Conservation (phyloP, 441 rosid genomes). For the Breynia disticha region DNA sequence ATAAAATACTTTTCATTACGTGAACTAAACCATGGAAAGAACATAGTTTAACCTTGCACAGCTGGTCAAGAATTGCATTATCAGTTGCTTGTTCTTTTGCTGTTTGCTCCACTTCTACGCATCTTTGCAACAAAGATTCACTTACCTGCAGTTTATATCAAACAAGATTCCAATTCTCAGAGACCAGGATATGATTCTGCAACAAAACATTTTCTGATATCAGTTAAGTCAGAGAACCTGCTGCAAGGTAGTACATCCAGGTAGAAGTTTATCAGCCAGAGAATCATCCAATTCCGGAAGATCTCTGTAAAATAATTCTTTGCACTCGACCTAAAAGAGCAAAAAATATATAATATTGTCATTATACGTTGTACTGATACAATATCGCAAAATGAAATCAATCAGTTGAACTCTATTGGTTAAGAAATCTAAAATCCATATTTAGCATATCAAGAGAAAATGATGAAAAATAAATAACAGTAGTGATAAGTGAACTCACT, state of each 20-base stretch:
- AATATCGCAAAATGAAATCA: neutral
- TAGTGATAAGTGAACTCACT: conserved; percentile 37
- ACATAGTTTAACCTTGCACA: conserved; percentile 48
- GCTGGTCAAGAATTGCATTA: conserved; percentile 82
- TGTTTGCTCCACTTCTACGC: conserved; percentile 60
- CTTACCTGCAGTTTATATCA: conserved; percentile 47
- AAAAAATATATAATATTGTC: conserved; percentile 1
- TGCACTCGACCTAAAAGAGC: conserved; percentile 57
- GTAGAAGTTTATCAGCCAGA: conserved; percentile 71
- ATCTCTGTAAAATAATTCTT: conserved; percentile 77
- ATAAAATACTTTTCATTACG: no score
- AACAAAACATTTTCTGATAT: conserved; percentile 1
- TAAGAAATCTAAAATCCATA: no score
- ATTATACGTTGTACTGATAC: neutral
- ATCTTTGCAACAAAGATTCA: conserved; percentile 56
- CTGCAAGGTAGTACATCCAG: conserved; percentile 69
- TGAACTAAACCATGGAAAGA: neutral
- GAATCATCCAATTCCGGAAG: conserved; percentile 69
- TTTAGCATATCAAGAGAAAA: no score
- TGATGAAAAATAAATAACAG: no score
- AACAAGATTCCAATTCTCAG: conserved; percentile 8
- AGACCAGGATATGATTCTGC: neutral
- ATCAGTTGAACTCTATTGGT: no score
- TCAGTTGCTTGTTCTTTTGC: conserved; percentile 92
- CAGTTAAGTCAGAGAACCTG: conserved; percentile 31